Base-by-base conservation (phyloP, 768 basidiomycete genomes). In the Tricholoma saponaceum region DNA sequence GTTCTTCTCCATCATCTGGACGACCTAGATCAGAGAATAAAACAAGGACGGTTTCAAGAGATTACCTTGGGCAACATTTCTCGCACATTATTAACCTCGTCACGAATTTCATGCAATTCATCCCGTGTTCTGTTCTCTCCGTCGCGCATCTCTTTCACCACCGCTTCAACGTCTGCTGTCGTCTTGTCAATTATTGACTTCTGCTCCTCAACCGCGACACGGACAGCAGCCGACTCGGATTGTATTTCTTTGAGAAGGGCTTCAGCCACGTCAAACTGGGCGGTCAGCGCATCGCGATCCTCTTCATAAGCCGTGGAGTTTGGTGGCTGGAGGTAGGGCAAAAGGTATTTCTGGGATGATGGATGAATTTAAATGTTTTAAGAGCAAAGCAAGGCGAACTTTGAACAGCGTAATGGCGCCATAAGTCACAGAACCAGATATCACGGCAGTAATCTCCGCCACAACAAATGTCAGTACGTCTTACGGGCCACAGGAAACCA, bases 1-100 rank as follows among this genome's bases (percentile, higher is more conserved):
- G 68, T 89, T 92, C 74, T 92, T 95, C 56, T 97, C 92, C 54
- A 97, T 88, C 90, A 98, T 92, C 95, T 98, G 46, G 23, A 25
- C 6, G 20, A 35, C n/a, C 61, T 54, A 37, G 13, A 49, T 57
- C 30, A 52, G 23, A 58, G 41, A 25, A 26, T n/a, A 37, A 32
- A 58, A 28, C 8, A 10, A 46, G 6, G 12, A 54, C n/a, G 12
- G 49, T 58, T 35, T 33, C 44, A 18, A 59, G n/a, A n/a, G 25
- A 9, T 20, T 49, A 95, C 97, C 83, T 91, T 94, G 5, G 97
- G 97, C 16, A 99, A 72, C 85, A 95, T 87, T 61, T 96, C 95
- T 18, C 89, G 84, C 49, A 98, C 85, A 60, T 85, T 90, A 64
- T 89, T 90, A 52, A 98, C 81, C 68, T 98, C 97, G 10, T 93